Conservation (phyloP, 371 early-diverging fungal species). For the Apophysomyces ossiformis region DNA sequence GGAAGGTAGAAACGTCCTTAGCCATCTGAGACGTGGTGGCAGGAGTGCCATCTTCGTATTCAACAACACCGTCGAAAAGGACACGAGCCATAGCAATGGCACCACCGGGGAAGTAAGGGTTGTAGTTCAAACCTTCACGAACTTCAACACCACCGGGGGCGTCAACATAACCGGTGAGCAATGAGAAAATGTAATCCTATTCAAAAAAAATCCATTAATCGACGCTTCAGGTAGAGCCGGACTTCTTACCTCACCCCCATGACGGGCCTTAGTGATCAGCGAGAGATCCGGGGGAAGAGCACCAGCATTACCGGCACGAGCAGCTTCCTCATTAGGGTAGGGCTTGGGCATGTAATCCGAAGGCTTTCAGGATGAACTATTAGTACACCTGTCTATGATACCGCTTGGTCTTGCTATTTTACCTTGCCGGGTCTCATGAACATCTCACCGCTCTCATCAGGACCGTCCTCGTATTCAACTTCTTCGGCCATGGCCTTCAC, state of each 20-base stretch:
- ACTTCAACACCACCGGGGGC: constrained; percentile 95
- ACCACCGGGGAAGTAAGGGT: constrained; percentile 99
- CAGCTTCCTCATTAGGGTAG: constrained; percentile 98
- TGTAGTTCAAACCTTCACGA: constrained; percentile 96
- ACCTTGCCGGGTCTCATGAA: constrained; percentile 96
- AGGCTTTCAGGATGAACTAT: constrained; percentile 46
- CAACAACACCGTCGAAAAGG: constrained; percentile 93
- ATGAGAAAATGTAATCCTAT: constrained; percentile 93
- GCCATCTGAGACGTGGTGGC: constrained; percentile 97
- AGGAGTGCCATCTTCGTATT: constrained; percentile 98
- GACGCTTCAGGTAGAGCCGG: no score
- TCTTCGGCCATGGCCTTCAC: constrained; percentile 95
- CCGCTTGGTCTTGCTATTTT: constrained; percentile 4
- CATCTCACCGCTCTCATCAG: constrained; percentile 93
- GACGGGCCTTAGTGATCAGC: constrained; percentile 94
- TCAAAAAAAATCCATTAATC: background rate
- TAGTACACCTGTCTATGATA: background rate
- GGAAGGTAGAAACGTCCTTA: constrained; percentile 95
- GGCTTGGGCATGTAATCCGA: constrained; percentile 93
- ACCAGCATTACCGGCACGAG: constrained; percentile 96
- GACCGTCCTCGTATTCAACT: constrained; percentile 91
- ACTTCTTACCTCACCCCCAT: constrained; percentile 85
- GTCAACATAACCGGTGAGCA: constrained; percentile 95
- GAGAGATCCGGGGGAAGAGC: constrained; percentile 97
- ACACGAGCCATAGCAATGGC: constrained; percentile 97